Conservation (phyloP, 495 filamentous ascomycete species). For the Xylaria longipes region DNA sequence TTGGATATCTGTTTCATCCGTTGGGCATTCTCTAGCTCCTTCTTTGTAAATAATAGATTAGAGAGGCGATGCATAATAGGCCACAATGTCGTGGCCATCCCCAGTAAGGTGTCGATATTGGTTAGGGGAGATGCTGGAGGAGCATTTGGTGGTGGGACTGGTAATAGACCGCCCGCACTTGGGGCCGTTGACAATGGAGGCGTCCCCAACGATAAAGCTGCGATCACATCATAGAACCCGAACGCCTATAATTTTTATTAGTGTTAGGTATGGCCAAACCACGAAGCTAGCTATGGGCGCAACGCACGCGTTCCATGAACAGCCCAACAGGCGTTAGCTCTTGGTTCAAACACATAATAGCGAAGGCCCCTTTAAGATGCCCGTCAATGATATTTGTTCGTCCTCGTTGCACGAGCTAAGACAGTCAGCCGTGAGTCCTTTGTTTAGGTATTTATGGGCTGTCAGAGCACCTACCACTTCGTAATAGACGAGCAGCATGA, state of each 20-base stretch:
- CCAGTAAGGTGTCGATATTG: slow-evolving; percentile 66
- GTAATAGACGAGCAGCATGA: slow-evolving; percentile 69
- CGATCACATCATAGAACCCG: slow-evolving; percentile 69
- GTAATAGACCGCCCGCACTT: slow-evolving; percentile 48
- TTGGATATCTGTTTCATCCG: slow-evolving; percentile 48
- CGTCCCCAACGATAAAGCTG: slow-evolving; percentile 66
- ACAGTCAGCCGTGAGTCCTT: background rate
- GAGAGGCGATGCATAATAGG: slow-evolving; percentile 68
- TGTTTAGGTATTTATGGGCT: background rate
- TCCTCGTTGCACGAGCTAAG: slow-evolving; percentile 64
- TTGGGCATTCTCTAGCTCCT: slow-evolving; percentile 52
- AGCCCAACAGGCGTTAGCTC: slow-evolving; percentile 56
- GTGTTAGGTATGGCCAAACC: slow-evolving; percentile 6
- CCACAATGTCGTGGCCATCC: slow-evolving; percentile 67
- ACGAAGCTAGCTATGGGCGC: background rate
- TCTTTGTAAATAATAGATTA: slow-evolving; percentile 58
- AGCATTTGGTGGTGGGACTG: slow-evolving; percentile 54
- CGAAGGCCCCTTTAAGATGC: slow-evolving; percentile 65
- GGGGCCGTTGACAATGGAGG: slow-evolving; percentile 61
- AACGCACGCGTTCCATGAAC: slow-evolving; percentile 64
- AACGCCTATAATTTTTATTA: slow-evolving; percentile 55
- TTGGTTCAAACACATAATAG: slow-evolving; percentile 59
- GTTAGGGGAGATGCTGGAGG: slow-evolving; percentile 50
- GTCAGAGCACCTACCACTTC: slow-evolving; percentile 58
- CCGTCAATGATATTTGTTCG: slow-evolving; percentile 63